Evolutionary conservation across 1,284 basidiomycete species (phyloP).

Genomic region (Peniophora sp.): DNA sequence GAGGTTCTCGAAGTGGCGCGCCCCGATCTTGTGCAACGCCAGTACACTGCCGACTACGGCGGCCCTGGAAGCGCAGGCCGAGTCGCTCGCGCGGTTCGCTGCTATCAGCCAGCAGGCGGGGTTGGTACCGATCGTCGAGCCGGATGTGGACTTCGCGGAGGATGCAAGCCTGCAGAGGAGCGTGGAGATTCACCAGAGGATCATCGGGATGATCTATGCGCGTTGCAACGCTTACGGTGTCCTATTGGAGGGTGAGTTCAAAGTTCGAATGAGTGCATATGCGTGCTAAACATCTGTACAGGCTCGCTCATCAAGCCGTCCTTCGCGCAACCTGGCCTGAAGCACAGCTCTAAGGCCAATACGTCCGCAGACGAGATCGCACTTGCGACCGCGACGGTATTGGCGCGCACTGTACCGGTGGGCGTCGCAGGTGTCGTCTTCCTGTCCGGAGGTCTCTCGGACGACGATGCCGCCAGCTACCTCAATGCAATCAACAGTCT

Average conservation of each 20-base stretch:
- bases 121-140: conserved; percentile 45
- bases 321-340: conserved; percentile 41
- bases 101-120: conserved; percentile 41
- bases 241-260: conserved; percentile 35
- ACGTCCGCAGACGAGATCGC: conserved; percentile 36
- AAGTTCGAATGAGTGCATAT: not conserved
- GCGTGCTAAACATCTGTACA: conserved; percentile 12
- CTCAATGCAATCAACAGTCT: conserved; percentile 30
- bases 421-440: conserved; percentile 42
- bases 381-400: conserved; percentile 36
- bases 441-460: conserved; percentile 38
- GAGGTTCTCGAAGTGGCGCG: conserved; percentile 46
- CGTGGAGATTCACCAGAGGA: conserved; percentile 37
- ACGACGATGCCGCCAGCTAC: conserved; percentile 28
- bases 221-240: conserved; percentile 37
- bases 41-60: conserved; percentile 28
- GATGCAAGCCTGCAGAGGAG: conserved; percentile 39
- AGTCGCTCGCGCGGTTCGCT: conserved; percentile 35
- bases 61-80: conserved; percentile 35
- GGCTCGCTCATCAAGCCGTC: conserved; percentile 45
- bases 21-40: conserved; percentile 36
- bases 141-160: conserved; percentile 42
- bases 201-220: conserved; percentile 36
- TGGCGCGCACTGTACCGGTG: conserved; percentile 36
- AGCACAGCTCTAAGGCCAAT: conserved; percentile 28